These are phyloP conservation scores for Xanthoconium purpureum DNA, from an alignment of 768 basidiomycete species.

Conservation along the genomic window DNA sequence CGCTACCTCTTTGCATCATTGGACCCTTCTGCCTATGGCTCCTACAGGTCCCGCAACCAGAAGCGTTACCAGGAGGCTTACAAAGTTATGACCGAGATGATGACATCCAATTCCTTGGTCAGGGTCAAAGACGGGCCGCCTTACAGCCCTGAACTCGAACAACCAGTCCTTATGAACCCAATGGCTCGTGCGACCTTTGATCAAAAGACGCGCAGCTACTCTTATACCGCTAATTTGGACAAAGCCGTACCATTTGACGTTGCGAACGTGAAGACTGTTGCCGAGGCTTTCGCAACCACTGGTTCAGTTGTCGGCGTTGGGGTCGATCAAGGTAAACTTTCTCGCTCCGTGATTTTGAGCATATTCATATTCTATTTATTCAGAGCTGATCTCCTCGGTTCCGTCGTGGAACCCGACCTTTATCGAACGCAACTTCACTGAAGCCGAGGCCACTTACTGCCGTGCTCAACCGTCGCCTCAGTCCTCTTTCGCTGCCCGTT, in stretches of 20 bases:
- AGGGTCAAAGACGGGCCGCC: constrained; percentile 94
- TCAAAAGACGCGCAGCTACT: constrained; percentile 82
- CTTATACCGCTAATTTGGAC: constrained; percentile 65
- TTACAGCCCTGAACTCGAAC: constrained; percentile 82
- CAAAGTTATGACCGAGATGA: constrained; percentile 93
- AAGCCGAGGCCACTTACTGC: constrained; percentile 85
- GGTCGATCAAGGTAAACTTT: constrained; percentile 75
- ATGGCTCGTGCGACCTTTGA: constrained; percentile 81
- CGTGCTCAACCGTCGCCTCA: constrained; percentile 76
- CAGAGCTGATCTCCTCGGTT: constrained; percentile 89
- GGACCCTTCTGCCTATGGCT: constrained; percentile 70
- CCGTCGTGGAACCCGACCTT: constrained; percentile 88
- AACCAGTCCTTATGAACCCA: constrained; percentile 85
- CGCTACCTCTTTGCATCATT: constrained; percentile 86
- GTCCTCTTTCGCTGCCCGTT: constrained; percentile 94
- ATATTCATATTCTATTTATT: constrained; percentile 4
- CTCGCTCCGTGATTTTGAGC: background rate
- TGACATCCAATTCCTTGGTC: constrained; percentile 90
- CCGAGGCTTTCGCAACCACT: constrained; percentile 38
- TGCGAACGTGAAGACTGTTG: constrained; percentile 65
- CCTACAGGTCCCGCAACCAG: constrained; percentile 70
- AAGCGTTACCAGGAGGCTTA: constrained; percentile 69
- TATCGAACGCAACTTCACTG: constrained; percentile 89
- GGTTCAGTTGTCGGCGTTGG: constrained; percentile 71
- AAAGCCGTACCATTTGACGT: constrained; percentile 51